A percentile compares a stretch with the other conserved stretches of the same genome.
These are phyloP conservation scores for Syzygium malaccense DNA, from an alignment of 441 rosid genomes.

Conservation along the genomic window DNA sequence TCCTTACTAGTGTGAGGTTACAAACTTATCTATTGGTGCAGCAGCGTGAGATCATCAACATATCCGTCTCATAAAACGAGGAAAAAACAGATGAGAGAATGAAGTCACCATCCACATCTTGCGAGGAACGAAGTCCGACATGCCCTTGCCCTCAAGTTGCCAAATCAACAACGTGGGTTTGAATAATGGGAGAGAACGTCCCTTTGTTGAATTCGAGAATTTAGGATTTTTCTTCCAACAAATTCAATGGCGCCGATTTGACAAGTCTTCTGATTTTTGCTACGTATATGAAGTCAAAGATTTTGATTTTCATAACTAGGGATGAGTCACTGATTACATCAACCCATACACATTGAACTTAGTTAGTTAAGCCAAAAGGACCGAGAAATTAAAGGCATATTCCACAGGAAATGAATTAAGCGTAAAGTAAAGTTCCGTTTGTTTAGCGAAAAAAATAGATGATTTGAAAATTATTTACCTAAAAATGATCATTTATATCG, in stretches of 20 bases:
- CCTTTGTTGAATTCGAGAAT: neutral
- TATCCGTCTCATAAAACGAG: neutral
- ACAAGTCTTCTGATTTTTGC: neutral
- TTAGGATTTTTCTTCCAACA: neutral
- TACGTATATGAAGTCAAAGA: neutral
- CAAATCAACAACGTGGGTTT: neutral
- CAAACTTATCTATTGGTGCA: neutral
- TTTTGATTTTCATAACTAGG: neutral
- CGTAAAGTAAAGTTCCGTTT: neutral
- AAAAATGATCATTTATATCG: no score
- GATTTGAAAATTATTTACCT: no score
- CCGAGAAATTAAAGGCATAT: neutral
- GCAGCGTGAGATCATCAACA: neutral
- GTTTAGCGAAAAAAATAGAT: neutral
- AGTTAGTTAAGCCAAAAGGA: neutral
- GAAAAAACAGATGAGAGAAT: neutral
- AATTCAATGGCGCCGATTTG: neutral
- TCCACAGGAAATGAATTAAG: neutral
- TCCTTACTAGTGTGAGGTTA: neutral
- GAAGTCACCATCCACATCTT: neutral
- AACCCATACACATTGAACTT: neutral
- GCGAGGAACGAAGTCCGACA: neutral
- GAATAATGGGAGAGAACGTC: neutral
- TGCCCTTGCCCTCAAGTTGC: neutral
- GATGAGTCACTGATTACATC: neutral